phyloP scores from a whole-genome alignment of 306 rosid genomes.

The Quercus parvula region DNA sequence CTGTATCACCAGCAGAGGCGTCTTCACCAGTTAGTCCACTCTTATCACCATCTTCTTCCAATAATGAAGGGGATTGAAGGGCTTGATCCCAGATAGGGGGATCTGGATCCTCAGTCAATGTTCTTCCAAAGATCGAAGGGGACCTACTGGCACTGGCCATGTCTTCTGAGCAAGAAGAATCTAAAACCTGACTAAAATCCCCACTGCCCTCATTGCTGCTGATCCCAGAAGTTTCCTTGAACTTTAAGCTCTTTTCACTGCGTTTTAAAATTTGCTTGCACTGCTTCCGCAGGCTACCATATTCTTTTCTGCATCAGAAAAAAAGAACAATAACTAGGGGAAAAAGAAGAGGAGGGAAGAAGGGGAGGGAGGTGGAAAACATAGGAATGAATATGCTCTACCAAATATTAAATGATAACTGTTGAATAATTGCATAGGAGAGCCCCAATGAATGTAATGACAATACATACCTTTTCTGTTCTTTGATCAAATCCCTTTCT shows the following conservation, averaged over 20 bases:
- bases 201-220: conserved; percentile 50
- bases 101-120: conserved; percentile 54
- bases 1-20: conserved; percentile 54
- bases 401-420: neutral
- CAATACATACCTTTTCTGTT: conserved; percentile 62
- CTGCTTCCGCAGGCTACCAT: conserved; percentile 75
- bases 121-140: conserved; percentile 72
- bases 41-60: conserved; percentile 65
- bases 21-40: conserved; percentile 49
- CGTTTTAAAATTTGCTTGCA: conserved; percentile 64
- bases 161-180: conserved; percentile 91
- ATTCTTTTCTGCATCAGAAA: conserved; percentile 65
- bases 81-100: neutral
- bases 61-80: conserved; percentile 33
- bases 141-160: conserved; percentile 79
- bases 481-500: conserved; percentile 63
- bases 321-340: conserved; percentile 3
- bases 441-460: neutral
- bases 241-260: conserved; percentile 52
- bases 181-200: conserved; percentile 49
- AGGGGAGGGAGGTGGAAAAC: neutral
- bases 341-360: neutral
- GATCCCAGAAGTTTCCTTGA: conserved; percentile 52
- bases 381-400: neutral
- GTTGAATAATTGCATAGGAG: neutral